phyloP scores from a whole-genome alignment of 2,329 filamentous ascomycete genomes.

The Calonectria naviculata region DNA sequence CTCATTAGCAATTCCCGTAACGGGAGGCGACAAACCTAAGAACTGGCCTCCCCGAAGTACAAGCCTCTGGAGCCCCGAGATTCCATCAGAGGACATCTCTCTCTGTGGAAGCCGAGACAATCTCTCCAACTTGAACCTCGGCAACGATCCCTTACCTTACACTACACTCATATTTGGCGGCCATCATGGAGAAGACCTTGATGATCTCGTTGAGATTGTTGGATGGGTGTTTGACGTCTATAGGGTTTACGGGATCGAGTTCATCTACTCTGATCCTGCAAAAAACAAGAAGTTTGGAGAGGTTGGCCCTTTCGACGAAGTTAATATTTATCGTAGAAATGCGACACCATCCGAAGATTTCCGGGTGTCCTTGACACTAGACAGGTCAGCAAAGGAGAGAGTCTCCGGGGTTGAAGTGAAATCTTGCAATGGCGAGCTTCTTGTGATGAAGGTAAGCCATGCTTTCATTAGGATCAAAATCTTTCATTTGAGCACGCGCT shows the following conservation, averaged over 20 bases:
- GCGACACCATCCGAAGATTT: not conserved
- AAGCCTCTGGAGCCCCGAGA: not conserved
- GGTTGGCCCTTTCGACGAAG: not conserved
- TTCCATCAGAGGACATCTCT: not conserved
- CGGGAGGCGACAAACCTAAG: not conserved
- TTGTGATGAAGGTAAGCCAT: not conserved
- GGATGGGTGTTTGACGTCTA: not conserved
- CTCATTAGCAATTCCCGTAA: not conserved
- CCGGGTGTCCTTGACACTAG: not conserved
- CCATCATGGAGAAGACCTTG: not conserved
- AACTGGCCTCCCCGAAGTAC: not conserved
- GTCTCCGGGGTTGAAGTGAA: not conserved
- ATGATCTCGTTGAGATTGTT: not conserved
- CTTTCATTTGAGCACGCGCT: not conserved
- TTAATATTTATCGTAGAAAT: not conserved
- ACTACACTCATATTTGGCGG: not conserved
- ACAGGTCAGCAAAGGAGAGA: not conserved
- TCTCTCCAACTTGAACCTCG: no score
- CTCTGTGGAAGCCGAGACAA: not conserved
- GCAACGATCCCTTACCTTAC: not conserved
- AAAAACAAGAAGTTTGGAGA: not conserved
- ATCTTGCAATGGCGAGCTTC: not conserved
- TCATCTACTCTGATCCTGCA: not conserved
- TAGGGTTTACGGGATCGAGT: not conserved
- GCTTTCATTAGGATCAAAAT: no score